Evolutionary conservation across 2,329 filamentous ascomycete species (phyloP).

Genomic region (Fusarium beomiforme): DNA sequence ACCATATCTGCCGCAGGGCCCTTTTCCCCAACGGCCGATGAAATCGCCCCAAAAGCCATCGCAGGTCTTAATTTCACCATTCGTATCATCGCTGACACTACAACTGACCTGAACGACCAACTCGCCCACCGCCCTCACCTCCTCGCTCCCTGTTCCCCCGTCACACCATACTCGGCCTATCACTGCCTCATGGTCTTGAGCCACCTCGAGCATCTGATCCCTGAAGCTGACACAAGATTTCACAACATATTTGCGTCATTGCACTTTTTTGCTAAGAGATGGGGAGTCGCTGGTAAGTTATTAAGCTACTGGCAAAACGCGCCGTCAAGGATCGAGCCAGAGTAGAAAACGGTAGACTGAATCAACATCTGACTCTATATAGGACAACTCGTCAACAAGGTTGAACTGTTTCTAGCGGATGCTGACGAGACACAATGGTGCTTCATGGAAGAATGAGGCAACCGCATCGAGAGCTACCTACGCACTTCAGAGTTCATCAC

Average conservation of each 20-base stretch:
- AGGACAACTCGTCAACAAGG: constrained; percentile 44
- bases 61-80: constrained; percentile 51
- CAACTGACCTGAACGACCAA: constrained; percentile 48
- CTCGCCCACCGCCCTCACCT: constrained; percentile 46
- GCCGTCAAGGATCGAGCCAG: not conserved
- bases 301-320: constrained; percentile 7
- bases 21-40: constrained; percentile 34
- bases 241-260: constrained; percentile 48
- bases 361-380: constrained; percentile 18
- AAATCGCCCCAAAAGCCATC: constrained; percentile 48
- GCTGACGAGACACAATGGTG: constrained; percentile 39
- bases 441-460: constrained; percentile 37
- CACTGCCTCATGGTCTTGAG: constrained; percentile 48
- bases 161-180: constrained; percentile 49
- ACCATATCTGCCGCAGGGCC: constrained; percentile 30
- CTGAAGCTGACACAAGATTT: constrained; percentile 46
- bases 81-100: constrained; percentile 49
- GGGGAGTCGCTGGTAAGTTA: constrained; percentile 47
- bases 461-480: not conserved
- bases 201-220: constrained; percentile 48
- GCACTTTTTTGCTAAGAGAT: constrained; percentile 49
- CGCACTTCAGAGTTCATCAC: not conserved
- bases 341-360: not conserved
- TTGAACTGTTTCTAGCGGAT: constrained; percentile 43
- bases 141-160: constrained; percentile 47